These are phyloP conservation scores for Starmerella cellae DNA, from an alignment of 805 yeast genomes.

Conservation along the genomic window DNA sequence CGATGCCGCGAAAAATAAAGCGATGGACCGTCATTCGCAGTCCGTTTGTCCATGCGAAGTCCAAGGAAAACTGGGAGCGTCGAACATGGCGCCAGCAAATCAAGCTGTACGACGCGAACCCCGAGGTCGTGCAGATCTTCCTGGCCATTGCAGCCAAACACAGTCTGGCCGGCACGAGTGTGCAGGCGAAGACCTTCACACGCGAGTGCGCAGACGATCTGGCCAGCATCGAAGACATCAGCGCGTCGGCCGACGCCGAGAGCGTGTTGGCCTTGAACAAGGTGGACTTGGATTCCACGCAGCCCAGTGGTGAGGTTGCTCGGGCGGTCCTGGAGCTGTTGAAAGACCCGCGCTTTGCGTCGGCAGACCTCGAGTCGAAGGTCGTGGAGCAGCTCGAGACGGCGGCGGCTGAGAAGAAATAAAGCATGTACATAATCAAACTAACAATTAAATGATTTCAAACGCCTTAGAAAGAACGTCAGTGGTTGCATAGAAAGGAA, in stretches of 20 bases:
- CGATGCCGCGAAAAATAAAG: conserved; percentile 56
- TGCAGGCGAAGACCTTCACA: conserved; percentile 55
- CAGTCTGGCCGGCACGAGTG: conserved; percentile 68
- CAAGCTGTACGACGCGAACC: conserved; percentile 69
- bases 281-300: conserved; percentile 19
- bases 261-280: conserved; percentile 22
- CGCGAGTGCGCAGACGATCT: conserved; percentile 33
- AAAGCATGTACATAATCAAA: background rate
- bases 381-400: conserved; percentile 8
- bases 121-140: conserved; percentile 73
- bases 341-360: conserved; percentile 37
- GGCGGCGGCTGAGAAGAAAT: background rate
- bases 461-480: no score
- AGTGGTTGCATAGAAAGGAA: no score
- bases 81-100: conserved; percentile 64
- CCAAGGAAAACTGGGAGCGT: conserved; percentile 89
- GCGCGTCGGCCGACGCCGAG: conserved; percentile 17
- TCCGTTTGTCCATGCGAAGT: conserved; percentile 87
- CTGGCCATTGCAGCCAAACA: conserved; percentile 66
- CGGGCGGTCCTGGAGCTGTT: conserved; percentile 58
- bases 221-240: conserved; percentile 27
- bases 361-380: conserved; percentile 3
- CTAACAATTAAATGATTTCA: no score
- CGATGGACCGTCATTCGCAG: conserved; percentile 88
- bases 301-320: conserved; percentile 39